phyloP scores from a whole-genome alignment of 1,139 yeast genomes.

The Blastobotrys serpentis region DNA sequence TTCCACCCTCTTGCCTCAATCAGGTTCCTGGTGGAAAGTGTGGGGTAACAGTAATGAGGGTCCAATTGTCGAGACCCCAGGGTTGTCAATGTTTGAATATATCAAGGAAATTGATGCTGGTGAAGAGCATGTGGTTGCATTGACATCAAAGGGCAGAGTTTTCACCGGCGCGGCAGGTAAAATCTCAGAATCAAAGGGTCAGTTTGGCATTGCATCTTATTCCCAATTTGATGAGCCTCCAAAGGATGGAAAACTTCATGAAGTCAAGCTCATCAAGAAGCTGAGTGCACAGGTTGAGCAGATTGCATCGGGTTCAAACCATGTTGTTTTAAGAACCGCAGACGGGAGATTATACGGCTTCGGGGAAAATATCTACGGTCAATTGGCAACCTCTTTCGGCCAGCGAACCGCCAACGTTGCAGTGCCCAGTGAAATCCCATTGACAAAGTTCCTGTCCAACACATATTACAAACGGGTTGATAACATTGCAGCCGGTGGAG shows the following conservation, averaged over 20 bases:
- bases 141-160: constrained; percentile 62
- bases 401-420: constrained; percentile 66
- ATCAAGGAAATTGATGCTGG: constrained; percentile 61
- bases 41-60: constrained; percentile 6
- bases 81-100: constrained; percentile 45
- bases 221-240: constrained; percentile 63
- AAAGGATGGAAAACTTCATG: constrained; percentile 41
- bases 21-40: constrained; percentile 12
- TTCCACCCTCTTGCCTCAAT: neutral
- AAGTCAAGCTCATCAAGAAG: constrained; percentile 35
- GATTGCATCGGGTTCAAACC: constrained; percentile 73
- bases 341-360: constrained; percentile 72
- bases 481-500: constrained; percentile 66
- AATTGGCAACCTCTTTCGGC: constrained; percentile 70
- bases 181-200: constrained; percentile 57
- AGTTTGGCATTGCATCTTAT: constrained; percentile 72
- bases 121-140: constrained; percentile 59
- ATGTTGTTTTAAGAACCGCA: constrained; percentile 64
- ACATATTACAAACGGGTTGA: constrained; percentile 29
- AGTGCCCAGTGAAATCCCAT: constrained; percentile 51
- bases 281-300: constrained; percentile 42
- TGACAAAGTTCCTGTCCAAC: constrained; percentile 5
- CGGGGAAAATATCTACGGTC: constrained; percentile 82
- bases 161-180: constrained; percentile 60
- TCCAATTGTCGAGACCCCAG: constrained; percentile 21